Percentiles rank a stretch among this genome's conserved stretches.
Conservation (phyloP, 768 basidiomycete species). For the Amanita polypyramis region DNA sequence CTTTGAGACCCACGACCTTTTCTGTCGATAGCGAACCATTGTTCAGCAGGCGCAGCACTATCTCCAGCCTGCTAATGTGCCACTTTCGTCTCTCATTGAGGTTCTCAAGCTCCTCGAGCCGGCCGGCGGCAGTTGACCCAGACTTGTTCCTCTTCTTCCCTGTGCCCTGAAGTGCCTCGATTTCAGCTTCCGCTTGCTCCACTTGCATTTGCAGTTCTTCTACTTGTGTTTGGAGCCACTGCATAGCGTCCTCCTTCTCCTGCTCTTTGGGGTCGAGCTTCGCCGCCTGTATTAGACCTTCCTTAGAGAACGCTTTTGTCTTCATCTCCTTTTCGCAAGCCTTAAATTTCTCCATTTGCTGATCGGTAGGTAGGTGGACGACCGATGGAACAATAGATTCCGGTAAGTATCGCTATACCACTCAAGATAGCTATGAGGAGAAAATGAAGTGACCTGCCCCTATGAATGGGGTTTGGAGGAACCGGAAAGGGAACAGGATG, state of each 20-base stretch:
- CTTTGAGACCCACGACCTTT: conserved; percentile 72
- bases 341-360: conserved; percentile 99
- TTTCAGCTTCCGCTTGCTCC: conserved; percentile 90
- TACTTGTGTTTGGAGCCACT: conserved; percentile 82
- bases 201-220: conserved; percentile 91
- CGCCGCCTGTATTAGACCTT: conserved; percentile 88
- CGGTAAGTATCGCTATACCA: conserved; percentile 9
- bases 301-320: conserved; percentile 99
- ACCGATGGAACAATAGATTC: conserved; percentile 11
- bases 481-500: neutral
- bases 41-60: conserved; percentile 86
- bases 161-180: conserved; percentile 71
- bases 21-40: conserved; percentile 86
- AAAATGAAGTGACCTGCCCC: neutral
- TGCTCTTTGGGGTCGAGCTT: conserved; percentile 96
- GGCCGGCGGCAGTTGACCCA: conserved; percentile 51
- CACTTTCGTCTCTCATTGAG: conserved; percentile 92
- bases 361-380: conserved; percentile 9
- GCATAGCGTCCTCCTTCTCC: conserved; percentile 83
- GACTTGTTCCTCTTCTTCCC: conserved; percentile 83
- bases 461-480: neutral
- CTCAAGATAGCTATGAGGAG: neutral
- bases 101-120: conserved; percentile 74
- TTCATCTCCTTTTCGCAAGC: conserved; percentile 99
- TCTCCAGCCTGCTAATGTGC: conserved; percentile 89